phyloP scores from a whole-genome alignment of 768 basidiomycete species.

The Leccinum boreale region DNA sequence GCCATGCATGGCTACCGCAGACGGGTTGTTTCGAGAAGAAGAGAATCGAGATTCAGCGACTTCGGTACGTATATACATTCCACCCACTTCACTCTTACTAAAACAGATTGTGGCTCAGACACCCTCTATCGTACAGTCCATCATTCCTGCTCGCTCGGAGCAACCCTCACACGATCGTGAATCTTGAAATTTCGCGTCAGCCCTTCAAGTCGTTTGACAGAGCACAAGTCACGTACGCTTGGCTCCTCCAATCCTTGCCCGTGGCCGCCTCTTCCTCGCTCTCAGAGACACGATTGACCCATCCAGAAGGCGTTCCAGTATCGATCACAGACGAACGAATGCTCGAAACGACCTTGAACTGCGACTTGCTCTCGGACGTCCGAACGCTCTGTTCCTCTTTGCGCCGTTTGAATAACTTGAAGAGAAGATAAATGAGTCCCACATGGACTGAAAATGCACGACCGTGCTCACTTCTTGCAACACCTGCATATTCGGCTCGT shows the following conservation, averaged over 20 bases:
- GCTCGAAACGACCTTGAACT: slow-evolving; percentile 78
- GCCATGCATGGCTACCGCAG: too few relatives aligned
- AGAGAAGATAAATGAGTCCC: not conserved
- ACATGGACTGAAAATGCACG: not conserved
- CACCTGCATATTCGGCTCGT: slow-evolving; percentile 44
- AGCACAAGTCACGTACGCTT: slow-evolving; percentile 36
- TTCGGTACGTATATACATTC: not conserved
- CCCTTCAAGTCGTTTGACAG: not conserved
- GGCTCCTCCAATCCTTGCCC: slow-evolving; percentile 53
- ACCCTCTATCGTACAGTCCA: not conserved
- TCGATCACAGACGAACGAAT: slow-evolving; percentile 69
- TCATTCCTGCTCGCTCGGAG: not conserved
- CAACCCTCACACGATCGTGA: slow-evolving; percentile 6
- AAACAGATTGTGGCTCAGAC: not conserved
- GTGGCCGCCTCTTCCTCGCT: slow-evolving; percentile 39
- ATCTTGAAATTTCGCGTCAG: slow-evolving; percentile 10
- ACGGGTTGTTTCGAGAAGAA: not conserved
- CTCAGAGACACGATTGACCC: slow-evolving; percentile 57
- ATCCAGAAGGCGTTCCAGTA: slow-evolving; percentile 65
- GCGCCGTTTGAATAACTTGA: slow-evolving; percentile 58
- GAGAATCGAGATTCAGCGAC: not conserved
- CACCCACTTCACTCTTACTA: not conserved
- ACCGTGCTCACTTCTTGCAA: slow-evolving; percentile 50
- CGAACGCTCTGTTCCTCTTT: slow-evolving; percentile 41
- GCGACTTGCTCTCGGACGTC: slow-evolving; percentile 46